Base-by-base conservation (phyloP, 306 rosid genomes). In the Elaeagnus macrophylla region DNA sequence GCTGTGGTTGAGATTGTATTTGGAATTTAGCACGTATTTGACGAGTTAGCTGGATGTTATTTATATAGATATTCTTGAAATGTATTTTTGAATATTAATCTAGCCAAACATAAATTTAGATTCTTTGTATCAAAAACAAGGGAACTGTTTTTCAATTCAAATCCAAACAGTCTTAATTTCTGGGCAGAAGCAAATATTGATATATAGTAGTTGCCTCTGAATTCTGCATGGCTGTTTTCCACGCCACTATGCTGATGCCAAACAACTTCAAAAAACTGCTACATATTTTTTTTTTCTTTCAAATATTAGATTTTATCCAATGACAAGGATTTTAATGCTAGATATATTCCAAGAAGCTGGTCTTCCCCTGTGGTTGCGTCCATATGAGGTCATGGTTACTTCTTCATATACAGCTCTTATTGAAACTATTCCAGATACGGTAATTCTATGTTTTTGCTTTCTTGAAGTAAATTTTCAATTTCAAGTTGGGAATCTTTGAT, bases 341-440 rank as follows among this genome's bases (percentile, higher is more conserved):
- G 99, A 87, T 74, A 93, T 93, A 71, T 93, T 93, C 67, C 99
- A 93, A 93, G 99, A 93, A 81, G 99, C 99, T 75, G 99, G 99
- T 66, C 94, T 93, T 57, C 96, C 99, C 46, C 94, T 93, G 65
- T 93, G 99, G 99, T 74, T 93, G 77, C 93, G 96, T 55, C 96
- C 96, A 38, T 93, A 93, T 68, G 99, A 93, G 83, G 88, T 93
- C 67, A 76, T 93, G 66, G 90, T 86, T 57, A 88, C 99, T 56
- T 93, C 99, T 71, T 83, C 99, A 9, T 93, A 84, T 66, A 82
- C 99, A 51, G 96, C 99, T 75, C 77, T 93, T 32, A 93, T 93
- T 46, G 99, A 93, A 84, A 93, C 99, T 63, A 93, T 93, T 77
- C 81, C 96, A 58, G 99, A 93, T 71, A 93, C 99, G 81, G 99